Conservation (phyloP, 176 grass and related monocot genomes). For the Areca catechu region DNA sequence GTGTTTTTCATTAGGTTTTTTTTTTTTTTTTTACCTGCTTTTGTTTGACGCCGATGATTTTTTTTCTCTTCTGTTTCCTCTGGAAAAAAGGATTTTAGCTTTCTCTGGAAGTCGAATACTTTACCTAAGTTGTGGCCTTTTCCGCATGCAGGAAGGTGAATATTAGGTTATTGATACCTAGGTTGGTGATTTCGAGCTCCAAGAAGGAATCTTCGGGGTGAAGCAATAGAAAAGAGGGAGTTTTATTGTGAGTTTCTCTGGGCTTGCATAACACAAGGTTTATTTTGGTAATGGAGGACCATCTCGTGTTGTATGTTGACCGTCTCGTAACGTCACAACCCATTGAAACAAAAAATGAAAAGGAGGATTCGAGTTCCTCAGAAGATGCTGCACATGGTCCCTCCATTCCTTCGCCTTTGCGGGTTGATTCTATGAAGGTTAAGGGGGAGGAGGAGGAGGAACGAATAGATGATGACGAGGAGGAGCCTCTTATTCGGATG, state of each 20-base stretch:
- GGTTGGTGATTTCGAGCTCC: constrained; percentile 17
- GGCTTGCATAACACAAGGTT: not conserved
- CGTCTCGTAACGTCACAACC: constrained; percentile 25
- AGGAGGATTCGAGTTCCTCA: constrained; percentile 21
- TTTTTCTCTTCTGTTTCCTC: too few relatives aligned
- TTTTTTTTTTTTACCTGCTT: too few relatives aligned
- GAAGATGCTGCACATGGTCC: constrained; percentile 15
- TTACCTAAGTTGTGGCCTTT: not conserved
- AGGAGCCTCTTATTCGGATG: constrained; percentile 62
- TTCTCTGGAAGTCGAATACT: too few relatives aligned
- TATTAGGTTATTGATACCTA: constrained; percentile 22
- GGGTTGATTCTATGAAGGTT: constrained; percentile 9
- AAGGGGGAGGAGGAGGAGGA: constrained; percentile 19
- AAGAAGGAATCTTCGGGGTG: constrained; percentile 10
- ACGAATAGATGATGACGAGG: constrained; percentile 40
- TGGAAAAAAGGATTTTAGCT: too few relatives aligned
- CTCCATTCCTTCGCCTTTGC: constrained; percentile 18
- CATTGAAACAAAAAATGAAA: constrained; percentile 17
- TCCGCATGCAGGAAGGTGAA: constrained; percentile 20
- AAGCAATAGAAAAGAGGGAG: constrained; percentile 19
- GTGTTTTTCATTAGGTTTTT: too few relatives aligned
- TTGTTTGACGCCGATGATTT: too few relatives aligned
- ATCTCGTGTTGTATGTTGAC: constrained; percentile 47
- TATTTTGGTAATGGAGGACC: constrained; percentile 35
- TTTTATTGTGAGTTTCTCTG: not conserved